A percentile compares a stretch with the other conserved stretches of the same genome.
phyloP scores from a whole-genome alignment of 768 basidiomycete species.

The Boletellus ananiceps region DNA sequence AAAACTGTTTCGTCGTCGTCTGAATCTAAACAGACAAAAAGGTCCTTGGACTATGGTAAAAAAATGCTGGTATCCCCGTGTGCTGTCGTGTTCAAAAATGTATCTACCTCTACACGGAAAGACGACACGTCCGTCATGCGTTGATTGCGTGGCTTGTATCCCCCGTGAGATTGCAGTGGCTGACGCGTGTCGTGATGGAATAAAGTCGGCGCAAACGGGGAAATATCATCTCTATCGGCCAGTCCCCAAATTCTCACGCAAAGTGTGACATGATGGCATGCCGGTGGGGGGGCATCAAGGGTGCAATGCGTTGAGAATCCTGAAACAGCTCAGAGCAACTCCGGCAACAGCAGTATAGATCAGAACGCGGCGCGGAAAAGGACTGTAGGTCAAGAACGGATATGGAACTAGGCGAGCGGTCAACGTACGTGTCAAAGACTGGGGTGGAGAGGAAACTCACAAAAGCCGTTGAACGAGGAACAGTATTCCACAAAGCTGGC shows the following conservation, averaged over 20 bases:
- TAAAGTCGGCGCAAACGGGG: too few species aligned
- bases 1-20: too few species aligned
- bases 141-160: too few species aligned
- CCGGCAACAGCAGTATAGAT: conserved; percentile 56
- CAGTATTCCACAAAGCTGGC: conserved; percentile 64
- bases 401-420: conserved; percentile 59
- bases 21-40: too few species aligned
- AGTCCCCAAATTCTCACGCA: not conserved
- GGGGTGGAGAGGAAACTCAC: conserved; percentile 37
- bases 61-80: too few species aligned
- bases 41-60: too few species aligned
- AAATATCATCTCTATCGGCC: not conserved
- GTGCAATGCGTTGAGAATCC: conserved; percentile 56
- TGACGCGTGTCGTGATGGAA: too few species aligned
- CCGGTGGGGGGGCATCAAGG: conserved; percentile 9
- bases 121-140: too few species aligned
- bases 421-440: conserved; percentile 1
- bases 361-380: conserved; percentile 43
- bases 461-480: conserved; percentile 53
- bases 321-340: conserved; percentile 54
- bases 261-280: not conserved
- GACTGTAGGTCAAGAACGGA: conserved; percentile 69
- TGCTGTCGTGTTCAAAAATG: too few species aligned
- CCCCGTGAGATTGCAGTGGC: too few species aligned
- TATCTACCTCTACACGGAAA: too few species aligned